Conservation (phyloP, 768 basidiomycete species). For the Naganishia antarctica region DNA sequence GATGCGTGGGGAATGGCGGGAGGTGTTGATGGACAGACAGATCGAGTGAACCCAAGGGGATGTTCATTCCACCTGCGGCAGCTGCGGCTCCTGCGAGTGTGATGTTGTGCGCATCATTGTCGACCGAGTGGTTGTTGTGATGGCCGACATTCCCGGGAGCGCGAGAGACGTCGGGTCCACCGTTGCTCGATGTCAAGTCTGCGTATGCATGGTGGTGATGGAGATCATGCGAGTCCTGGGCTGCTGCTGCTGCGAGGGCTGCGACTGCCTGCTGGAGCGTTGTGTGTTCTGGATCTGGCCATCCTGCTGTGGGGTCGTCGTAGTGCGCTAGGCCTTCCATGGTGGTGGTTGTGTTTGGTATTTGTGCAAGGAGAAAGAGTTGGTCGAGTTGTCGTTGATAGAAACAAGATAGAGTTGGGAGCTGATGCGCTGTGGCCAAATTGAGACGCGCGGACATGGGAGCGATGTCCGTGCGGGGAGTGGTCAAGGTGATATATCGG, state of each 20-base stretch:
- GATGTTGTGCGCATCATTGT: slow-evolving; percentile 6
- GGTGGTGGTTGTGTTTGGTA: no score
- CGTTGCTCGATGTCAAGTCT: neutral
- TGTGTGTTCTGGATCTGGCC: slow-evolving; percentile 19
- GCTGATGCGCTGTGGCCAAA: neutral
- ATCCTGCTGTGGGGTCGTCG: slow-evolving; percentile 19
- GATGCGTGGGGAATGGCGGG: neutral
- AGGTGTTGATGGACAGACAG: neutral
- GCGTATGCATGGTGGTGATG: slow-evolving; percentile 13
- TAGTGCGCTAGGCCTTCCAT: slow-evolving; percentile 19
- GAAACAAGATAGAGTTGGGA: slow-evolving; percentile 15
- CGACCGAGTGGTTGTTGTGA: neutral
- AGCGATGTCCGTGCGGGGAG: no score
- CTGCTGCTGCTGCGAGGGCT: slow-evolving; percentile 15
- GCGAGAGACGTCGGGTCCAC: slow-evolving; percentile 1
- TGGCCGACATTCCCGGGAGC: slow-evolving; percentile 12
- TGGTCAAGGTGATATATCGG: no score
- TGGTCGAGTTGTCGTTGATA: neutral
- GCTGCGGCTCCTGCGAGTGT: slow-evolving; percentile 13
- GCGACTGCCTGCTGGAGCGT: slow-evolving; percentile 15
- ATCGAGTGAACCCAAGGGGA: slow-evolving; percentile 1
- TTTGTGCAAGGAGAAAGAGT: neutral
- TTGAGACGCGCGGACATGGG: no score
- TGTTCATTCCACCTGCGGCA: slow-evolving; percentile 8
- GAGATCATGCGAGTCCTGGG: slow-evolving; percentile 8